These are phyloP conservation scores for Podospora australis DNA, from an alignment of 495 filamentous ascomycete genomes.

Conservation along the genomic window DNA sequence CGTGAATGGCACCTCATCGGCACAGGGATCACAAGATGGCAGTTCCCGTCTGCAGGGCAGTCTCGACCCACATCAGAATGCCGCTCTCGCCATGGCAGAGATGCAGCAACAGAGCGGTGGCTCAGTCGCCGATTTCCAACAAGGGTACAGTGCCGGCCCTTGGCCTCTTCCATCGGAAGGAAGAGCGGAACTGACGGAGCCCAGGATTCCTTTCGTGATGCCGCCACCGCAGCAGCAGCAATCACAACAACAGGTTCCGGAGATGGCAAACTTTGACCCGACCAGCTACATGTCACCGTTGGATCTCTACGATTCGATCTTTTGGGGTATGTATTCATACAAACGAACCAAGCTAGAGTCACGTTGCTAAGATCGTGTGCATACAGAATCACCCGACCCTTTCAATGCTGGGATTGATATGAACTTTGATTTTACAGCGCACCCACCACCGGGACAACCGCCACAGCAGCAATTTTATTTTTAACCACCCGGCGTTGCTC, in stretches of 20 bases:
- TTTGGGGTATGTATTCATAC: constrained; percentile 43
- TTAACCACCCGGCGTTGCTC: too few species aligned
- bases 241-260: constrained; percentile 20
- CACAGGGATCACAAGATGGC: not conserved
- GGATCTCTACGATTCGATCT: constrained; percentile 54
- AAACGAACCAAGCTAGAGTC: not conserved
- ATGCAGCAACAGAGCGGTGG: constrained; percentile 46
- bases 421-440: constrained; percentile 47
- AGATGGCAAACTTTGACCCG: constrained; percentile 38
- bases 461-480: constrained; percentile 45
- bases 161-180: too few species aligned
- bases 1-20: not conserved
- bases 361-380: too few species aligned
- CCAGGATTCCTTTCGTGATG: constrained; percentile 14
- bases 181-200: not conserved
- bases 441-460: constrained; percentile 42
- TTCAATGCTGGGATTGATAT: constrained; percentile 44
- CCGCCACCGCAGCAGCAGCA: constrained; percentile 17
- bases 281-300: constrained; percentile 45
- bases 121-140: constrained; percentile 30
- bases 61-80: constrained; percentile 47
- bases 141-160: constrained; percentile 25
- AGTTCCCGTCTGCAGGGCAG: constrained; percentile 21
- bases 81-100: constrained; percentile 50
- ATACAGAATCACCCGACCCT: constrained; percentile 42